phyloP scores from a whole-genome alignment of 208 protist genomes.

The Crithidia sp. region DNA sequence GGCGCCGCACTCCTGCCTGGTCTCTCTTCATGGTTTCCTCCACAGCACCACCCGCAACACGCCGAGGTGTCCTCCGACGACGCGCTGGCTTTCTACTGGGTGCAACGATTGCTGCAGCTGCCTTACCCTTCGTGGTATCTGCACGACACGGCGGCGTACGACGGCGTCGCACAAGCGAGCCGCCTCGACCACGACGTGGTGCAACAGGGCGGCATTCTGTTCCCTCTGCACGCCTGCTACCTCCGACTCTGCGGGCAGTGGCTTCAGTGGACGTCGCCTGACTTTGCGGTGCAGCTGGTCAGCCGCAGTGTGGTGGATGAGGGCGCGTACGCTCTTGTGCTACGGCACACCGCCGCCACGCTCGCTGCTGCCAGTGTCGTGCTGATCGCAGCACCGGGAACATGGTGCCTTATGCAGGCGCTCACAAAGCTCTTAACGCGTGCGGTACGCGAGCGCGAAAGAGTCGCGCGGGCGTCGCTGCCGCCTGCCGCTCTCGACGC shows the following conservation, averaged over 20 bases:
- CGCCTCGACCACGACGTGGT: slow-evolving; percentile 18
- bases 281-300: not conserved
- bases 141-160: slow-evolving; percentile 9
- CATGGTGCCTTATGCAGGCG: not conserved
- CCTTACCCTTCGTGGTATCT: slow-evolving; percentile 43
- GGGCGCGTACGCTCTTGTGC: not conserved
- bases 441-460: slow-evolving; percentile 17
- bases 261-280: slow-evolving; percentile 13
- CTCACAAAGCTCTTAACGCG: slow-evolving; percentile 2
- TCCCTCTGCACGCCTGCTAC: slow-evolving; percentile 54
- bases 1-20: too few species aligned
- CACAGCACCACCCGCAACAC: too few species aligned
- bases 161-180: not conserved
- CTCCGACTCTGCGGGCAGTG: slow-evolving; percentile 29
- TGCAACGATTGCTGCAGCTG: slow-evolving; percentile 33
- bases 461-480: not conserved
- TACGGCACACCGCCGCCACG: not conserved
- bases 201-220: slow-evolving; percentile 31
- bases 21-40: too few species aligned
- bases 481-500: not conserved
- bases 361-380: slow-evolving; percentile 8
- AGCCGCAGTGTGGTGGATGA: not conserved
- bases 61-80: slow-evolving; percentile 8
- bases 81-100: slow-evolving; percentile 39
- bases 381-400: slow-evolving; percentile 17